A percentile compares a stretch with the other conserved stretches of the same genome.
Evolutionary conservation across 345 rosid genomes (phyloP).

Genomic region (Eucalyptus cladocalyx): DNA sequence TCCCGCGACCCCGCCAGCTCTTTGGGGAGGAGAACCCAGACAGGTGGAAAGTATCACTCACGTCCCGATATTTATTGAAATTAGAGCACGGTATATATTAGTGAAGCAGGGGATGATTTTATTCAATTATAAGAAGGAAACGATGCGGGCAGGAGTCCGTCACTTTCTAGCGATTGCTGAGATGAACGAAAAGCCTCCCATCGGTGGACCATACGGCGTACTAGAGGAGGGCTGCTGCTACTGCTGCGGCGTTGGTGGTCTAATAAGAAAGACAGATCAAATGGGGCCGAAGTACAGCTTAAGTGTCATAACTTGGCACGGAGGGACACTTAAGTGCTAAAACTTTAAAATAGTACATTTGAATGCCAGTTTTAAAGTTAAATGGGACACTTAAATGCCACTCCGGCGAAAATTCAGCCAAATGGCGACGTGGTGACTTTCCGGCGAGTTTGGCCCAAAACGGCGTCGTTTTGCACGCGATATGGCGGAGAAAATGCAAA

Average conservation of each 20-base stretch:
- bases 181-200: background rate
- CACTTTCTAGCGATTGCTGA: background rate
- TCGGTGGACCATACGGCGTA: background rate
- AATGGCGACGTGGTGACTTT: too few relatives aligned
- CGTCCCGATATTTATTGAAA: background rate
- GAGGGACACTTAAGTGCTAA: too few relatives aligned
- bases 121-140: background rate
- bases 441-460: too few relatives aligned
- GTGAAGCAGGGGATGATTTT: background rate
- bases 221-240: background rate
- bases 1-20: fast-evolving
- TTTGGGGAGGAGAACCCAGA: background rate
- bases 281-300: too few relatives aligned
- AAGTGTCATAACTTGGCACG: too few relatives aligned
- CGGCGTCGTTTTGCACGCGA: too few relatives aligned
- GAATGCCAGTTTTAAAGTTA: too few relatives aligned
- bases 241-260: background rate
- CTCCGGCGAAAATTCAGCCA: too few relatives aligned
- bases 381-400: too few relatives aligned
- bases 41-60: background rate
- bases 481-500: too few relatives aligned
- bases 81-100: background rate
- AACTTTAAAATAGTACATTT: too few relatives aligned
- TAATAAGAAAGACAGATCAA: background rate
- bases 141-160: background rate